phyloP scores from a whole-genome alignment of 2,329 filamentous ascomycete species.

The Pseudocercospora fuligena region DNA sequence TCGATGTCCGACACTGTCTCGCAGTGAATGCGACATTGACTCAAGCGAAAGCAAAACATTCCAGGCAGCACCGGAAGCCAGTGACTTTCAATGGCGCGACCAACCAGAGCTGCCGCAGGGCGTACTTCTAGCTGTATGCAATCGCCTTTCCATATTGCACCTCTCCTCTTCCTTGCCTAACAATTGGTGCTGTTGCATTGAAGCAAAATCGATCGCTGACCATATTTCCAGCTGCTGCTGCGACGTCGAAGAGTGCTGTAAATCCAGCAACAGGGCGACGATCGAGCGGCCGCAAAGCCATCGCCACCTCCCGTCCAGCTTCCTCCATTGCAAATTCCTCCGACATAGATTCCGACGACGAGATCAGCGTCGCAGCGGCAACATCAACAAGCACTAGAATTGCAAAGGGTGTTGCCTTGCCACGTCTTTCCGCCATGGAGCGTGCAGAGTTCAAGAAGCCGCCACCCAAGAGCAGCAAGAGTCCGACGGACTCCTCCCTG shows the following conservation, averaged over 20 bases:
- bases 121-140: not conserved
- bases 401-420: conserved; percentile 24
- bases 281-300: not conserved
- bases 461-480: conserved; percentile 24
- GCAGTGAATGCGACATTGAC: not conserved
- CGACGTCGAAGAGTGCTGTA: not conserved
- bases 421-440: conserved; percentile 27
- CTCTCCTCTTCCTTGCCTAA: not conserved
- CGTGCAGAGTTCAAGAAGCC: conserved; percentile 27
- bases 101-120: not conserved
- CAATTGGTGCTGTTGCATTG: not conserved
- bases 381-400: conserved; percentile 16
- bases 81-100: not conserved
- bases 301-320: conserved; percentile 8
- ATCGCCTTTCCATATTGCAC: not conserved
- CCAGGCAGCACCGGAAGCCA: not conserved
- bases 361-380: not conserved
- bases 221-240: not conserved
- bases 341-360: conserved; percentile 6
- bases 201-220: not conserved
- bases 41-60: not conserved
- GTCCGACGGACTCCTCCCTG: conserved; percentile 29
- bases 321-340: not conserved
- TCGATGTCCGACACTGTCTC: not conserved
- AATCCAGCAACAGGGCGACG: not conserved